Conservation (phyloP, 441 rosid genomes). For the Adansonia madagascariensis region DNA sequence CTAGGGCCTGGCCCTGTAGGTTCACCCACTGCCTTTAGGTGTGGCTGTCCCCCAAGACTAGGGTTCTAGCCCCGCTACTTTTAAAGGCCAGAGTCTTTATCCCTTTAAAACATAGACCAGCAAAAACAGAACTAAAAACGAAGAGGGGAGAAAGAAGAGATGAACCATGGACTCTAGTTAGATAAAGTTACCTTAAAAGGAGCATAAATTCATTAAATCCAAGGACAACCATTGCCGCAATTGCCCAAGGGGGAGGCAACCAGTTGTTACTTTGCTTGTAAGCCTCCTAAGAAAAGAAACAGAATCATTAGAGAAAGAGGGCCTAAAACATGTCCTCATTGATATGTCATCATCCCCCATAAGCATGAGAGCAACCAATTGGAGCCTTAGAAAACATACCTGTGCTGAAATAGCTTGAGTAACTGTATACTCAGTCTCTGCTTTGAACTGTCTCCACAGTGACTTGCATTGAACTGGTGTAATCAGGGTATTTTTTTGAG, state of each 20-base stretch:
- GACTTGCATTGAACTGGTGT: constrained; percentile 80
- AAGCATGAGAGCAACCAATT: neutral
- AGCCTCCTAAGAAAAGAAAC: constrained; percentile 64
- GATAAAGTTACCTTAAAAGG: constrained; percentile 59
- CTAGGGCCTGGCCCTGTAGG: neutral
- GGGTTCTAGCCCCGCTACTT: neutral
- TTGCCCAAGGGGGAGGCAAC: constrained; percentile 91
- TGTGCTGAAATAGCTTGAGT: constrained; percentile 80
- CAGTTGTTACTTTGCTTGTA: constrained; percentile 70
- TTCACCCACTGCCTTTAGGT: constrained; percentile 5
- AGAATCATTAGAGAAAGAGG: neutral
- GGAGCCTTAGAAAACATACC: constrained; percentile 39
- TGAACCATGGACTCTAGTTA: constrained; percentile 12
- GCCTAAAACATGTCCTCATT: neutral
- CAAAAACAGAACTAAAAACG: neutral
- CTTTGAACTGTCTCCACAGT: constrained; percentile 74
- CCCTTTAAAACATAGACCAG: neutral
- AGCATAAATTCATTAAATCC: constrained; percentile 88
- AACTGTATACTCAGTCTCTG: constrained; percentile 70
- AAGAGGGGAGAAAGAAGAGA: neutral
- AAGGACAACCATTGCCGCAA: constrained; percentile 68
- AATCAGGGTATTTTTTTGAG: constrained; percentile 54
- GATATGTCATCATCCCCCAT: neutral
- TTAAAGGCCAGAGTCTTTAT: neutral
- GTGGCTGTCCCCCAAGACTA: neutral